Conservation (phyloP, 306 rosid species). For the Glycyrrhiza uralensis region DNA sequence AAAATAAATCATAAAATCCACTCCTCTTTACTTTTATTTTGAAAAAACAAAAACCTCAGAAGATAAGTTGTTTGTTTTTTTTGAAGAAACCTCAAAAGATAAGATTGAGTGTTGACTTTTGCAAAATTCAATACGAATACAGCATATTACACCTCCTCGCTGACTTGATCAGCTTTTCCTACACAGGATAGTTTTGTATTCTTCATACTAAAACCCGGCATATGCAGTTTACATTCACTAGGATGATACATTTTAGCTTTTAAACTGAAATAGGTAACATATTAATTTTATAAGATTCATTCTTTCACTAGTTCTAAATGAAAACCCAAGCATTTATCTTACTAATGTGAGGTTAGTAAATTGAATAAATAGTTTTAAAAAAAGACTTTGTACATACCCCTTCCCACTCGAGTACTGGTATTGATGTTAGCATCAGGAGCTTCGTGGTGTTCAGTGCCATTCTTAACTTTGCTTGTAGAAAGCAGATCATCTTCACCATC, state of each 20-base stretch:
- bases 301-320: conserved; percentile 1
- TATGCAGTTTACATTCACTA: background rate
- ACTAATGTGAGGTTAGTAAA: background rate
- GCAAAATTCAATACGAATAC: background rate
- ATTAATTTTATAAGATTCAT: background rate
- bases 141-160: background rate
- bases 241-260: background rate
- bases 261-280: background rate
- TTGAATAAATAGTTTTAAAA: conserved; percentile 1
- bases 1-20: background rate
- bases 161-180: background rate
- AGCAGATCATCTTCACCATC: conserved; percentile 45
- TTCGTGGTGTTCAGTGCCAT: conserved; percentile 51
- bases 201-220: background rate
- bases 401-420: conserved; percentile 55
- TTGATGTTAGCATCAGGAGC: conserved; percentile 42
- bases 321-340: conserved; percentile 2
- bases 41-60: background rate
- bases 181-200: background rate
- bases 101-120: background rate
- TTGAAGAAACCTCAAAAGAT: background rate
- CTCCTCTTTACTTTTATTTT: background rate
- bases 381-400: conserved; percentile 45
- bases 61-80: too few relatives aligned
- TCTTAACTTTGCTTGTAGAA: conserved; percentile 50